phyloP scores from a whole-genome alignment of 2,329 filamentous ascomycete genomes.

The Madurella fahalii region DNA sequence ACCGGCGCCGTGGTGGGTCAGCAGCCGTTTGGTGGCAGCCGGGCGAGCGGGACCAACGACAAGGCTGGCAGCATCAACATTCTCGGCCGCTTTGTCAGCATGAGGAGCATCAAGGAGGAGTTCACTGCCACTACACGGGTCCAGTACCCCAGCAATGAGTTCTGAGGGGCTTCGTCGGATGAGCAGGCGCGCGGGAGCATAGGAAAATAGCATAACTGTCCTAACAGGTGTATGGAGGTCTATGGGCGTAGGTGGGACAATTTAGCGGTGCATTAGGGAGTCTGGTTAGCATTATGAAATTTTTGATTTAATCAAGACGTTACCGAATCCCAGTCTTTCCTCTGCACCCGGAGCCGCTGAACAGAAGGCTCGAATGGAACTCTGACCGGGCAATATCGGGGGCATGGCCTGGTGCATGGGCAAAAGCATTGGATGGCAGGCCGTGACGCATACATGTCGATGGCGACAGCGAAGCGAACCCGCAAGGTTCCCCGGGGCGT shows the following conservation, averaged over 20 bases:
- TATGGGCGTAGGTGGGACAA: neutral
- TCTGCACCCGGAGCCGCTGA: too few relatives aligned
- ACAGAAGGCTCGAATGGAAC: neutral
- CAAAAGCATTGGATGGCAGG: conserved; percentile 15
- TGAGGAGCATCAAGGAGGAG: conserved; percentile 63
- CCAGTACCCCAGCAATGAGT: conserved; percentile 67
- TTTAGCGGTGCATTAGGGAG: neutral
- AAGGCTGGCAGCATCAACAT: conserved; percentile 51
- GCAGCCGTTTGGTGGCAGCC: conserved; percentile 51
- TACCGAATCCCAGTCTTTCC: neutral
- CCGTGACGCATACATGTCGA: neutral
- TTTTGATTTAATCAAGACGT: neutral
- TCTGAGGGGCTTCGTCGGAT: conserved; percentile 32
- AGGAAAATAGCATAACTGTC: neutral
- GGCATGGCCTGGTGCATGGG: neutral
- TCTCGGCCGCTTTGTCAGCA: conserved; percentile 48
- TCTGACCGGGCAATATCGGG: neutral
- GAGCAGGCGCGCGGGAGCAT: neutral
- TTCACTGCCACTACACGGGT: conserved; percentile 61
- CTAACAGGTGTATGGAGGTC: neutral
- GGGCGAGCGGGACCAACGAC: conserved; percentile 52
- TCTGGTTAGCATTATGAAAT: neutral
- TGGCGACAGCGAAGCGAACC: neutral
- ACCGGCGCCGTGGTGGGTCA: conserved; percentile 54
- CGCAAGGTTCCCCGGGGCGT: conserved; percentile 12